Conservation (phyloP, 345 rosid species). For the Eucalyptus shirleyi region DNA sequence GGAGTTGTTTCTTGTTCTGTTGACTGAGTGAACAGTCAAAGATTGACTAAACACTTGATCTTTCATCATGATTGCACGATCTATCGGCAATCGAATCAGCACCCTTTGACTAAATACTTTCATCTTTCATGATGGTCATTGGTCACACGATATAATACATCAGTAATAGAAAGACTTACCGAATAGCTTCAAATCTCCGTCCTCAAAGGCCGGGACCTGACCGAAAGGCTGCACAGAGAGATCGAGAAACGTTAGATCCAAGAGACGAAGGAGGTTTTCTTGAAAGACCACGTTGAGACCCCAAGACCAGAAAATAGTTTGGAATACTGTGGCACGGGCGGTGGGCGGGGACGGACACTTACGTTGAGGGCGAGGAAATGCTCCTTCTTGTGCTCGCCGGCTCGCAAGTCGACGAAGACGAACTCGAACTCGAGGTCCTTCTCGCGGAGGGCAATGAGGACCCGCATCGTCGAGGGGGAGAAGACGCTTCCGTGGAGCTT, state of each 20-base stretch:
- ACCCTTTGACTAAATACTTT: not conserved
- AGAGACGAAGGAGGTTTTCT: not conserved
- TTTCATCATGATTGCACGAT: not conserved
- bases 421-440: conserved; percentile 20
- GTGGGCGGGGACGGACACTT: not conserved
- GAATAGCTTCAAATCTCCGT: conserved; percentile 54
- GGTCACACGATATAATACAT: not conserved
- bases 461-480: conserved; percentile 4
- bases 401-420: not conserved
- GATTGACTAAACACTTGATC: not conserved
- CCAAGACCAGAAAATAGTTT: too few species aligned
- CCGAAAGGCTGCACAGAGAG: conserved; percentile 61
- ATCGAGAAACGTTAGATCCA: conserved; percentile 31
- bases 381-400: conserved; percentile 13
- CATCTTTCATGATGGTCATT: not conserved
- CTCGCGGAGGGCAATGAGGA: conserved; percentile 7
- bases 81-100: not conserved
- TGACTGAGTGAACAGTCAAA: not conserved
- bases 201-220: conserved; percentile 56
- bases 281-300: conserved; percentile 7
- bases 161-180: conserved; percentile 11
- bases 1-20: not conserved
- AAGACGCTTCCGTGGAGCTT: conserved; percentile 3
- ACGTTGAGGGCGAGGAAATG: conserved; percentile 1
- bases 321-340: not conserved